Conservation (phyloP, 2,329 filamentous ascomycete genomes). For the Zasmidium citrigriseum region DNA sequence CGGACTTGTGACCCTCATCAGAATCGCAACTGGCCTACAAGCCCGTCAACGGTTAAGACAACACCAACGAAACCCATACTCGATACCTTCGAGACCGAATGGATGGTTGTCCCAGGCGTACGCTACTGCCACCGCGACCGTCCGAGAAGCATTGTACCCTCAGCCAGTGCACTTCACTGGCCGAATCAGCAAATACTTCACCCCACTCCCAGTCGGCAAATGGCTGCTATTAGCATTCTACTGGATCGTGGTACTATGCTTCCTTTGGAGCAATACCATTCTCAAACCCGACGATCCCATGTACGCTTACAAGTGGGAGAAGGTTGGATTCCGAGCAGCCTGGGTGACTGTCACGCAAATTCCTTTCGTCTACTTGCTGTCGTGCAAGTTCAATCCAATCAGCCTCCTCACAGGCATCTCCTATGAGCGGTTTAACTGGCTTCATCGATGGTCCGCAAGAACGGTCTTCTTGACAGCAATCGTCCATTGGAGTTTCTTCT, state of each 20-base stretch:
- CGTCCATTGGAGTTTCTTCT: conserved; percentile 58
- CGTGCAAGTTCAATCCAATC: conserved; percentile 47
- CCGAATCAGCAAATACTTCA: conserved; percentile 32
- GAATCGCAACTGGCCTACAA: conserved; percentile 18
- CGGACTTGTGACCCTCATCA: conserved; percentile 24
- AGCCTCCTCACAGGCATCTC: conserved; percentile 49
- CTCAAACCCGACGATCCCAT: conserved; percentile 26
- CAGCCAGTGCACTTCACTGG: conserved; percentile 34
- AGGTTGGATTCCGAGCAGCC: conserved; percentile 67
- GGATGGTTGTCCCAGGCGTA: conserved; percentile 26
- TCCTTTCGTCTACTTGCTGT: conserved; percentile 61
- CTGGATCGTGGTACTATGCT: conserved; percentile 31
- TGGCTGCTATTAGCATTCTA: conserved; percentile 33
- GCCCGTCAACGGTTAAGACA: conserved; percentile 15
- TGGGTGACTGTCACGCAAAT: conserved; percentile 68
- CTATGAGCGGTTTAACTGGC: conserved; percentile 55
- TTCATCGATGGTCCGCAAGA: conserved; percentile 55
- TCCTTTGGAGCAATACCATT: conserved; percentile 34
- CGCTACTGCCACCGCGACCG: conserved; percentile 29
- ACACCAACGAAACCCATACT: conserved; percentile 9
- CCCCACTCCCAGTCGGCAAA: conserved; percentile 31
- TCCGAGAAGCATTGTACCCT: conserved; percentile 31
- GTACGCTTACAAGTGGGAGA: conserved; percentile 49
- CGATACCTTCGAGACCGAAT: conserved; percentile 27
- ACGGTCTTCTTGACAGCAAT: conserved; percentile 55